Conservation (phyloP, 2,329 filamentous ascomycete genomes). For the Pseudogymnoascus pannorum region DNA sequence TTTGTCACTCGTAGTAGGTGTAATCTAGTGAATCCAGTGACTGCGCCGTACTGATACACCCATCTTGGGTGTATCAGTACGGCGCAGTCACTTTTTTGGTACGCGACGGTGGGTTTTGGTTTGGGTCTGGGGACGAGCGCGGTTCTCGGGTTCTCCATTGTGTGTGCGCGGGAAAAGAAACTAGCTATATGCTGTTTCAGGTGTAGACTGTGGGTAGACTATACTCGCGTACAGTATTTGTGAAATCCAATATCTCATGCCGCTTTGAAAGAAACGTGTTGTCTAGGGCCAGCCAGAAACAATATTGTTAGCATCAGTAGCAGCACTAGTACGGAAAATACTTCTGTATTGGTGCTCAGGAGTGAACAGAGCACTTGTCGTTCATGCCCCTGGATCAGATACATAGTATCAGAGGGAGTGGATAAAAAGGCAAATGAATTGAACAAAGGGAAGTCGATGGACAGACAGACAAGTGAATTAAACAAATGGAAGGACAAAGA, state of each 20-base stretch:
- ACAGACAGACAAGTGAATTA: no score
- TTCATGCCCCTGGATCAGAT: not conserved
- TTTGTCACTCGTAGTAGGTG: not conserved
- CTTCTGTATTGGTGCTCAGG: not conserved
- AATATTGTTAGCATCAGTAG: no score
- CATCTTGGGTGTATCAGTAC: not conserved
- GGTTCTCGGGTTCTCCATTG: not conserved
- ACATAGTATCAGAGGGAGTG: no score
- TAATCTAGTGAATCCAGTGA: no score
- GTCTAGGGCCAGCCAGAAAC: not conserved
- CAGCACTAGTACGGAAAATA: no score
- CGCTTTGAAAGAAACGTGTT: constrained; percentile 3
- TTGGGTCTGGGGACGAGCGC: not conserved
- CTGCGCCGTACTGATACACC: no score
- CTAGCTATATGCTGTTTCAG: not conserved
- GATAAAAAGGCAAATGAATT: no score
- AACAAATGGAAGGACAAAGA: not conserved
- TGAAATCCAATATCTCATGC: not conserved
- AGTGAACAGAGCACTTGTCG: not conserved
- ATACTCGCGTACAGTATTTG: not conserved
- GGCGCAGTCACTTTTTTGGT: not conserved
- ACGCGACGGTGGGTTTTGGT: not conserved
- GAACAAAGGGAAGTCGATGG: no score
- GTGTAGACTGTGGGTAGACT: not conserved
- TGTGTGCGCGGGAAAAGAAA: not conserved